A percentile compares a stretch with the other conserved stretches of the same genome.
phyloP scores from a whole-genome alignment of 176 grass and related monocot genomes.

The Carex cristatella region DNA sequence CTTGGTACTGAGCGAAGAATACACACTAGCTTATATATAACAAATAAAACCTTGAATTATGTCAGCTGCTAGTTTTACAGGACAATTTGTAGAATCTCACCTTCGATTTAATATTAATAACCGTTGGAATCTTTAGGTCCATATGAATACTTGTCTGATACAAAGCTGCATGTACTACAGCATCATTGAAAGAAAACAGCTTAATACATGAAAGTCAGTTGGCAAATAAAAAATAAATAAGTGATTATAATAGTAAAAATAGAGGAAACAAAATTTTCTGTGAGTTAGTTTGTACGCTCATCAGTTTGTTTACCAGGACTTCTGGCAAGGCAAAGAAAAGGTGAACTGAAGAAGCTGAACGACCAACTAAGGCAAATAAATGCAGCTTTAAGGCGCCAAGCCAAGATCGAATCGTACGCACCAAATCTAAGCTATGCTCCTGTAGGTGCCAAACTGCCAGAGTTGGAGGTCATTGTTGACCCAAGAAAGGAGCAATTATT shows the following conservation, averaged over 20 bases:
- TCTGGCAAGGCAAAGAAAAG: constrained; percentile 84
- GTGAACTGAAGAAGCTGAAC: constrained; percentile 73
- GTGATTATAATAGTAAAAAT: neutral
- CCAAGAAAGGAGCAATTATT: constrained; percentile 71
- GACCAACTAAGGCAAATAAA: constrained; percentile 96
- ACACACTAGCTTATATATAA: neutral
- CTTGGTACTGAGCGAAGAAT: neutral
- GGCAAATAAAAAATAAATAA: neutral
- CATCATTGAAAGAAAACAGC: neutral
- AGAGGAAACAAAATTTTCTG: neutral
- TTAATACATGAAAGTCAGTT: neutral
- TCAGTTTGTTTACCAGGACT: constrained; percentile 35
- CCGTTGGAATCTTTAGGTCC: neutral
- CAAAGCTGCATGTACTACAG: neutral
- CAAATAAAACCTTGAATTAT: neutral
- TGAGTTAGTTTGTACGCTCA: neutral
- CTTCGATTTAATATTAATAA: neutral
- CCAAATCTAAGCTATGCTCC: constrained; percentile 90
- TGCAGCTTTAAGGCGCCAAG: constrained; percentile 86
- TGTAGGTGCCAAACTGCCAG: constrained; percentile 56
- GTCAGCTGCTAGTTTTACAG: neutral
- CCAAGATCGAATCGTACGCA: constrained; percentile 97
- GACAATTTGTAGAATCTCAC: neutral
- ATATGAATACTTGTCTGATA: neutral
- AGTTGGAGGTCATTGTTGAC: constrained; percentile 84